phyloP scores from a whole-genome alignment of 257 asterid genomes.

The Gynochthodes officinalis region DNA sequence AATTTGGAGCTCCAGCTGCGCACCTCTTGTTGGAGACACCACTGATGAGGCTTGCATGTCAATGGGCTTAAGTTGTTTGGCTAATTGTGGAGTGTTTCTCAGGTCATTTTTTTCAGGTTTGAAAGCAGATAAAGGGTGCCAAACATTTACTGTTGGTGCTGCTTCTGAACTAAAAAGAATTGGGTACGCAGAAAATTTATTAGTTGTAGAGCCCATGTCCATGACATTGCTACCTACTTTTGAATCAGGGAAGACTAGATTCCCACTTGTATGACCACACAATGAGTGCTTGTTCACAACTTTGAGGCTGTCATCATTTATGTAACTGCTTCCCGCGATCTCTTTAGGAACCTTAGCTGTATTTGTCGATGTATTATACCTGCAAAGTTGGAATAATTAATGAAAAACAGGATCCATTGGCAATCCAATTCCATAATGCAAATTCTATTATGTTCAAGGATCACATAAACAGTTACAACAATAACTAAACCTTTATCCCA shows the following conservation, averaged over 20 bases:
- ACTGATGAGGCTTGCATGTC: constrained; percentile 37
- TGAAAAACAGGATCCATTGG: constrained; percentile 11
- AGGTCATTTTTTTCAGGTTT: constrained; percentile 42
- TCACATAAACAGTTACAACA: not conserved
- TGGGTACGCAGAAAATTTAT: constrained; percentile 33
- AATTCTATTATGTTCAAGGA: not conserved
- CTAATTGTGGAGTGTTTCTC: constrained; percentile 36
- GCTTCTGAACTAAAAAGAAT: constrained; percentile 38
- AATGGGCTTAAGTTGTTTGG: constrained; percentile 25
- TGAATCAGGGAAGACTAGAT: constrained; percentile 44
- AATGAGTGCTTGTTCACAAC: constrained; percentile 42
- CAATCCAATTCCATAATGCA: constrained; percentile 8
- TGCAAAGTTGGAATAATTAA: constrained; percentile 32
- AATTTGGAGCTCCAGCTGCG: constrained; percentile 30
- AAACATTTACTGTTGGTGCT: constrained; percentile 43
- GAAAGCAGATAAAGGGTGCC: constrained; percentile 44
- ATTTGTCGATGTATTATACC: constrained; percentile 64
- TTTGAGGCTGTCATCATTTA: constrained; percentile 42
- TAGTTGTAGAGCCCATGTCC: constrained; percentile 64
- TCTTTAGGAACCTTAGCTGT: constrained; percentile 46
- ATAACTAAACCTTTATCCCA: too few relatives aligned
- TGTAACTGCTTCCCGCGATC: constrained; percentile 40
- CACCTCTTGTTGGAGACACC: constrained; percentile 26
- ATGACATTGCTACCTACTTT: constrained; percentile 50
- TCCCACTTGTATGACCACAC: constrained; percentile 42